phyloP scores from a whole-genome alignment of 345 rosid species.

The Camelina laxa region DNA sequence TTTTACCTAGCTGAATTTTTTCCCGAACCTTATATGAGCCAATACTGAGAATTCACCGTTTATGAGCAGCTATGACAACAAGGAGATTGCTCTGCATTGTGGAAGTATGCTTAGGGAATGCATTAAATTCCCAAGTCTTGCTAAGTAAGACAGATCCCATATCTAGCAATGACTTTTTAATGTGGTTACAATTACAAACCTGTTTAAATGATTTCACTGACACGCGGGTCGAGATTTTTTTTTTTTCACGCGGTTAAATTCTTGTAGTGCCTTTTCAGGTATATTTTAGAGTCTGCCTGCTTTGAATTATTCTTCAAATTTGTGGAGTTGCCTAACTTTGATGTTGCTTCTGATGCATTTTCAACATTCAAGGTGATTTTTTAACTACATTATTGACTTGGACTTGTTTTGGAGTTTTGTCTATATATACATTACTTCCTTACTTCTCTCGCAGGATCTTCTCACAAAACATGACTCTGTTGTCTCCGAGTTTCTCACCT shows the following conservation, averaged over 20 bases:
- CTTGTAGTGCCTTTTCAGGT: conserved; percentile 80
- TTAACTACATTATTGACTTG: conserved; percentile 17
- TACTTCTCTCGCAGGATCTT: conserved; percentile 68
- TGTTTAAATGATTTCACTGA: conserved; percentile 11
- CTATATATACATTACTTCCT: conserved; percentile 14
- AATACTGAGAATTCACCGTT: background rate
- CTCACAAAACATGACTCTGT: conserved; percentile 79
- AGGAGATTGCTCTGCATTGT: conserved; percentile 87
- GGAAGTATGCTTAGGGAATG: conserved; percentile 98
- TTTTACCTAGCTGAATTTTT: background rate
- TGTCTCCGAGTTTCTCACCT: conserved; percentile 78
- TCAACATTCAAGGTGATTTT: conserved; percentile 90
- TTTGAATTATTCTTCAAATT: conserved; percentile 94
- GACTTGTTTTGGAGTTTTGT: background rate
- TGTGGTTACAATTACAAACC: background rate
- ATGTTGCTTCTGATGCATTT: conserved; percentile 97
- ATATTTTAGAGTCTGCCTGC: conserved; percentile 90
- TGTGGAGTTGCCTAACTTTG: conserved; percentile 92
- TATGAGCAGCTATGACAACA: conserved; percentile 86
- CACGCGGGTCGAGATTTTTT: background rate
- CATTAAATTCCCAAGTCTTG: conserved; percentile 87
- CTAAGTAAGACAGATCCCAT: conserved; percentile 69
- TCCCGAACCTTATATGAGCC: background rate
- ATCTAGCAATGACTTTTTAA: conserved; percentile 33
- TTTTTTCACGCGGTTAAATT: conserved; percentile 46